A percentile compares a stretch with the other conserved stretches of the same genome.
These are phyloP conservation scores for Aspergillus clavatus DNA, from an alignment of 2,329 filamentous ascomycete genomes.

Conservation along the genomic window DNA sequence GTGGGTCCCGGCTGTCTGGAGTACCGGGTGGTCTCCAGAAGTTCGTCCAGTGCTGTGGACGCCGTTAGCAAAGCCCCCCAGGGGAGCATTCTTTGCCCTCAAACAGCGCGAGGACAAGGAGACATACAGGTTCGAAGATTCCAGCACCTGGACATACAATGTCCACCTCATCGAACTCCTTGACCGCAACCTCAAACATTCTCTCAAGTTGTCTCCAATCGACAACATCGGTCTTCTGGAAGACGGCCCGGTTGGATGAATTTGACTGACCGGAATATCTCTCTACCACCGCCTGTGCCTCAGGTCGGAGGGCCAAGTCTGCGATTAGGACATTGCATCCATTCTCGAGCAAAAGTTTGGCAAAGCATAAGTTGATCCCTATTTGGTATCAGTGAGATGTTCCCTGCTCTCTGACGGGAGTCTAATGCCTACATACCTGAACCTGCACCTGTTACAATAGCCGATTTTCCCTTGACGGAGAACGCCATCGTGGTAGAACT, in stretches of 20 bases:
- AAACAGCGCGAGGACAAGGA: background rate
- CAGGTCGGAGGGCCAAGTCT: conserved; percentile 42
- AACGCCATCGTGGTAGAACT: conserved; percentile 28
- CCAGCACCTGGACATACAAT: conserved; percentile 47
- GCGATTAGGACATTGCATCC: conserved; percentile 46
- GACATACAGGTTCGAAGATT: conserved; percentile 40
- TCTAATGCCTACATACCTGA: conserved; percentile 39
- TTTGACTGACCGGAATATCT: conserved; percentile 28
- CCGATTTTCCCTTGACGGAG: conserved; percentile 44
- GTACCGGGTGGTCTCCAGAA: conserved; percentile 49
- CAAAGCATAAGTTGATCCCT: conserved; percentile 47
- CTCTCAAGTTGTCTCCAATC: conserved; percentile 47
- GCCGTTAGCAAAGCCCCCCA: conserved; percentile 1
- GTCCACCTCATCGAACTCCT: conserved; percentile 45
- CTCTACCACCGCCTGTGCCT: conserved; percentile 40
- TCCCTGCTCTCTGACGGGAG: too few species aligned
- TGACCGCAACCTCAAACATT: conserved; percentile 47
- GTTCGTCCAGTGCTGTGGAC: conserved; percentile 43
- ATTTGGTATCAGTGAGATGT: background rate
- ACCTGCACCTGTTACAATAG: conserved; percentile 53
- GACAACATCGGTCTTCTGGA: conserved; percentile 46
- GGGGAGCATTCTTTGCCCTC: background rate
- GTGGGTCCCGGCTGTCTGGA: conserved; percentile 39
- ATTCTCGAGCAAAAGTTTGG: conserved; percentile 40
- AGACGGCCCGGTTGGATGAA: conserved; percentile 33